phyloP scores from a whole-genome alignment of 2,329 filamentous ascomycete genomes.

The Alternaria gaisen region DNA sequence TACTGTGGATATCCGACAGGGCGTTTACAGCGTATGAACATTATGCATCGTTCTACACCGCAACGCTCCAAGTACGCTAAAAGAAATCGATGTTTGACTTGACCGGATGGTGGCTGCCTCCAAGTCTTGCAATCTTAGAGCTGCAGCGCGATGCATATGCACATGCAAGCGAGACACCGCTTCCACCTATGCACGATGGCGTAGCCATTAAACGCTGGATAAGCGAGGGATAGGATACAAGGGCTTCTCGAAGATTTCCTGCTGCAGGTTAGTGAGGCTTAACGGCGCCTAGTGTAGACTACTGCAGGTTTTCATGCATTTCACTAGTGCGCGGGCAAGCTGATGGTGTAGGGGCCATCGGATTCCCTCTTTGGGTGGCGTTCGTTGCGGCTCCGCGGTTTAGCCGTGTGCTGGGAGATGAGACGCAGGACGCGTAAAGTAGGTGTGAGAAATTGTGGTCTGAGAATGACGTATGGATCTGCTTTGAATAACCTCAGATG shows the following conservation, averaged over 20 bases:
- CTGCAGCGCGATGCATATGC: slow-evolving; percentile 10
- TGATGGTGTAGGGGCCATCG: slow-evolving; percentile 6
- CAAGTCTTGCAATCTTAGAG: neutral
- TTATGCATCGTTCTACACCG: slow-evolving; percentile 11
- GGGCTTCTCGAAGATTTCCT: slow-evolving; percentile 15
- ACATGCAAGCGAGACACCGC: slow-evolving; percentile 16
- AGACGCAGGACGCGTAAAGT: slow-evolving; percentile 4
- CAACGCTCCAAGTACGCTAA: neutral
- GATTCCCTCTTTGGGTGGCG: slow-evolving; percentile 7
- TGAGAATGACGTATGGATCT: slow-evolving; percentile 7
- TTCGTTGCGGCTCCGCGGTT: slow-evolving; percentile 17
- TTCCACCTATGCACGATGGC: slow-evolving; percentile 12
- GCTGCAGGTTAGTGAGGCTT: slow-evolving; percentile 15
- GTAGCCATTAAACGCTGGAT: slow-evolving; percentile 6
- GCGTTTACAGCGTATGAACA: slow-evolving; percentile 5
- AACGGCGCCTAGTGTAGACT: slow-evolving; percentile 18
- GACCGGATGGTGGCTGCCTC: slow-evolving; percentile 14
- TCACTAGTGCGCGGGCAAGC: slow-evolving; percentile 11
- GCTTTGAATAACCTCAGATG: neutral
- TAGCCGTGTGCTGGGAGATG: slow-evolving; percentile 9
- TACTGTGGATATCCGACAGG: neutral
- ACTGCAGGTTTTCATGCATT: slow-evolving; percentile 20
- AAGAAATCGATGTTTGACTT: slow-evolving; percentile 3
- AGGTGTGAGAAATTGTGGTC: slow-evolving; percentile 5
- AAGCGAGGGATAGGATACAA: slow-evolving; percentile 7